Conservation (phyloP, 805 yeast genomes). For the Isabelozyma pseudorhagii region DNA sequence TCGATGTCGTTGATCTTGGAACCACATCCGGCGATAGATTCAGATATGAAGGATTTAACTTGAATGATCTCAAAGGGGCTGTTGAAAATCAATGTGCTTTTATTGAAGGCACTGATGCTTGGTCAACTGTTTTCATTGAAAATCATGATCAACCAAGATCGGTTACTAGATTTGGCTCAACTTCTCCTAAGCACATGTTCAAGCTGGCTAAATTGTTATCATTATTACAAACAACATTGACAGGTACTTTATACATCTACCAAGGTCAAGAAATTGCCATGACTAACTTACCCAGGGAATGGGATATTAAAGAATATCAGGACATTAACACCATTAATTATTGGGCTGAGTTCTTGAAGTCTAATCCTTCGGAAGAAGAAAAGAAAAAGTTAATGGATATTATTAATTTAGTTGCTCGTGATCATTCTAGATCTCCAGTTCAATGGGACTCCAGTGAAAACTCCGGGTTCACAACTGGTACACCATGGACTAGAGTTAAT, state of each 20-base stretch:
- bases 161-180: slow-evolving; percentile 46
- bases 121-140: slow-evolving; percentile 49
- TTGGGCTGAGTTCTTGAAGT: slow-evolving; percentile 23
- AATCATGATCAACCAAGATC: slow-evolving; percentile 54
- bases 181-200: slow-evolving; percentile 24
- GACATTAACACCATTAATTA: slow-evolving; percentile 44
- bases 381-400: slow-evolving; percentile 17
- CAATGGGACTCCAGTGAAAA: slow-evolving; percentile 43
- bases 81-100: slow-evolving; percentile 24
- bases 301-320: slow-evolving; percentile 44
- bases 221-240: slow-evolving; percentile 37
- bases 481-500: slow-evolving; percentile 49
- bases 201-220: slow-evolving; percentile 44
- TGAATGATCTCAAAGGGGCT: slow-evolving; percentile 37
- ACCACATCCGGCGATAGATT: slow-evolving; percentile 26
- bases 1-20: slow-evolving; percentile 29
- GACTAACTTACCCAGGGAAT: slow-evolving; percentile 39
- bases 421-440: slow-evolving; percentile 48
- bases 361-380: neutral
- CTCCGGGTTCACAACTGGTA: slow-evolving; percentile 43
- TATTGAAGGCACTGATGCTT: slow-evolving; percentile 45
- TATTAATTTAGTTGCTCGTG: slow-evolving; percentile 38
- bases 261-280: slow-evolving; percentile 56
- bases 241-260: slow-evolving; percentile 50
- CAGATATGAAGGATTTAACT: slow-evolving; percentile 22